Base-by-base conservation (phyloP, 257 asterid genomes). In the Fraxinus anomala region DNA sequence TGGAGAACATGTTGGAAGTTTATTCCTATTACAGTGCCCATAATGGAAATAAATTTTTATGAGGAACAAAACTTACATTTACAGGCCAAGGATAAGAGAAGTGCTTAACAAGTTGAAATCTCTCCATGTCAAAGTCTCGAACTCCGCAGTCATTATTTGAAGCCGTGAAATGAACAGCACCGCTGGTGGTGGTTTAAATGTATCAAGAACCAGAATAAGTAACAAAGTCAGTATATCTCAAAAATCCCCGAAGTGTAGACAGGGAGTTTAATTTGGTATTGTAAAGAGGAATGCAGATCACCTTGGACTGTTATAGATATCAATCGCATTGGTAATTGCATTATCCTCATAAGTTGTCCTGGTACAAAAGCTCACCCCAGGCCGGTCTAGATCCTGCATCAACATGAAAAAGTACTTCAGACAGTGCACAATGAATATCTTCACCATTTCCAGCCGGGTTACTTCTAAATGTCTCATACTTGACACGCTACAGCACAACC, bases 271-370 rank as follows among this genome's bases (percentile, higher is more conserved):
- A 37, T 66, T 70, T 70, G 12, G 39, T 68, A 16, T 14, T 47
- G 31, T 68, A 67, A 82, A 34, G 31, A 73, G 31, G 72, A 77
- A 75, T 73, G 78, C 72, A 66, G 74, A 76, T 66, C 56, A 86
- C 92, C 92, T 86, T 70, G 83, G 90, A 83, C 81, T 80, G 77
- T 85, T 87, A 84, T 87, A 89, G 49, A 89, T 89, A 75, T 89
- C 92, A 17, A 89, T 79, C 24, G 89, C 92, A 79, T 89, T 89
- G 28, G 91, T 89, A 73, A 89, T 87, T 33, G 92, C 92, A 77
- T 89, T 89, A 76, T 89, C 92, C 76, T 88, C 92, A 83, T 88
- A 90, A 67, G 94, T 90, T 75, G 94, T 90, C 87, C 91, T 87
- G 54, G 84, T 81, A 79, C 94, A 90, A 81, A 85, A 90, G 75